Conservation (phyloP, 345 rosid genomes). For the Cardamine resedifolia region DNA sequence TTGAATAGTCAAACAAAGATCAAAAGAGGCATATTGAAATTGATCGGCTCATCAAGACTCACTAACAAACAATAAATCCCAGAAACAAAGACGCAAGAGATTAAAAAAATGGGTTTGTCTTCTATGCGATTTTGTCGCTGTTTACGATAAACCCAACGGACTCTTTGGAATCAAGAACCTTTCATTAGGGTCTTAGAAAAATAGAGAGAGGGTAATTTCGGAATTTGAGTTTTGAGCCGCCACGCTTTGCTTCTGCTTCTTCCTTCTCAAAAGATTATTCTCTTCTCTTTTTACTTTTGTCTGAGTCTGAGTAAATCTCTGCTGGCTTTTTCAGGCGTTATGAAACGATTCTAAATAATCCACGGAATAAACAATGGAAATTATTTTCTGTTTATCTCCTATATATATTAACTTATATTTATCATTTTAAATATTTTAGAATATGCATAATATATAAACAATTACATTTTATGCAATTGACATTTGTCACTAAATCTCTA, state of each 20-base stretch:
- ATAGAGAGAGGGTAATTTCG: conserved; percentile 19
- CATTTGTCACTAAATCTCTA: not conserved
- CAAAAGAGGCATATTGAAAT: conserved; percentile 9
- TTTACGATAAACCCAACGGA: conserved; percentile 25
- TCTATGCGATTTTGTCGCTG: not conserved
- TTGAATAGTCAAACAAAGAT: conserved; percentile 30
- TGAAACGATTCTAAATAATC: conserved; percentile 5
- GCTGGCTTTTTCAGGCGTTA: conserved; percentile 16
- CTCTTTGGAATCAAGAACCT: conserved; percentile 13
- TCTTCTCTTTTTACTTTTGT: not conserved
- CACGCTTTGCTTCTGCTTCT: conserved; percentile 19
- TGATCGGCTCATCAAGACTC: conserved; percentile 6
- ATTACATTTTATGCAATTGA: not conserved
- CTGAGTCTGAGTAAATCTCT: not conserved
- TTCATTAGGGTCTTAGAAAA: not conserved
- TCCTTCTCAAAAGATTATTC: conserved; percentile 16
- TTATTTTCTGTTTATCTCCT: not conserved
- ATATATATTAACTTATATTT: not conserved
- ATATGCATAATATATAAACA: too few species aligned
- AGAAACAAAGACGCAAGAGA: not conserved
- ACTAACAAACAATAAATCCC: not conserved
- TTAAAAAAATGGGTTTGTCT: not conserved
- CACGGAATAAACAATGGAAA: not conserved
- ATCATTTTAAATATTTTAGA: not conserved
- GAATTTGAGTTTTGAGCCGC: conserved; percentile 29